phyloP scores from a whole-genome alignment of 352 stramenopile species.

The Globisporangium recalcitrans region DNA sequence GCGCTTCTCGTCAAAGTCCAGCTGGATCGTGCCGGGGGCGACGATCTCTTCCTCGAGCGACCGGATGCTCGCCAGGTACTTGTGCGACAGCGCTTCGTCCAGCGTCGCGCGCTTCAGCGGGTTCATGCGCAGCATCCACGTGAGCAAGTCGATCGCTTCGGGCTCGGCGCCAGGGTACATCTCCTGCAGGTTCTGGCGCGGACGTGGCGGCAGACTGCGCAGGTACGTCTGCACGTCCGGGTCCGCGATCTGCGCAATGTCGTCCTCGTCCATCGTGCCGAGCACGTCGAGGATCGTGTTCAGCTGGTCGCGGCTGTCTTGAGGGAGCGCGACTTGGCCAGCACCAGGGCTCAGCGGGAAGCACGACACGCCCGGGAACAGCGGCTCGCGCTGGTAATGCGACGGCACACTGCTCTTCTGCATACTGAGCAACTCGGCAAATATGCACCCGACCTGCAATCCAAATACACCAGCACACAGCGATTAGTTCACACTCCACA shows the following conservation, averaged over 20 bases:
- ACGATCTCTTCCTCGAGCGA: slow-evolving; percentile 84
- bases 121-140: slow-evolving; percentile 87
- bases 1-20: slow-evolving; percentile 86
- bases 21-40: slow-evolving; percentile 70
- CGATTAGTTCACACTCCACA: neutral
- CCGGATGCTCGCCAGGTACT: slow-evolving; percentile 81
- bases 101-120: slow-evolving; percentile 71
- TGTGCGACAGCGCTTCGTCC: slow-evolving; percentile 77
- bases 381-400: slow-evolving; percentile 91
- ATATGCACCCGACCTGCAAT: slow-evolving; percentile 90
- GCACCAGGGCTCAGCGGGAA: slow-evolving; percentile 78
- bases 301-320: slow-evolving; percentile 82
- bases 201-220: slow-evolving; percentile 59
- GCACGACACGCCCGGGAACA: slow-evolving; percentile 94
- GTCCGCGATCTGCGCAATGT: slow-evolving; percentile 83
- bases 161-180: slow-evolving; percentile 83
- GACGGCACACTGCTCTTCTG: slow-evolving; percentile 93
- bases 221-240: slow-evolving; percentile 81
- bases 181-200: slow-evolving; percentile 69
- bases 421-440: slow-evolving; percentile 94
- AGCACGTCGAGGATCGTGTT: slow-evolving; percentile 87
- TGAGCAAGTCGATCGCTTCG: slow-evolving; percentile 73
- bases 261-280: slow-evolving; percentile 80
- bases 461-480: slow-evolving; percentile 1
- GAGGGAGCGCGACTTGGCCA: slow-evolving; percentile 65